Evolutionary conservation across 176 grass and related monocot species (phyloP).

Genomic region (Avena insularis): DNA sequence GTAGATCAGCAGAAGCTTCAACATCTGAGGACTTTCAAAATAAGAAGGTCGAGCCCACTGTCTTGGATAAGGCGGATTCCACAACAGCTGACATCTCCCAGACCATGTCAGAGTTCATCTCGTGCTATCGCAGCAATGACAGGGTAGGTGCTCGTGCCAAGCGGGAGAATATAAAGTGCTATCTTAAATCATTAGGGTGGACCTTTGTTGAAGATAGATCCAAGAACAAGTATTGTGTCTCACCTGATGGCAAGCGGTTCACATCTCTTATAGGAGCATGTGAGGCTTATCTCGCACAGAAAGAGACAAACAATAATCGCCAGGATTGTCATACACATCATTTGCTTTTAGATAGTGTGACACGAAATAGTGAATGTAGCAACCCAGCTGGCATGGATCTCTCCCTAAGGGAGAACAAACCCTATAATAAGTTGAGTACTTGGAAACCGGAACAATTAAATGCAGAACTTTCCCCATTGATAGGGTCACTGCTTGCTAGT

Average conservation of each 20-base stretch:
- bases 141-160: constrained; percentile 35
- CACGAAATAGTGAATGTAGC: not conserved
- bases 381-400: constrained; percentile 15
- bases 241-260: constrained; percentile 58
- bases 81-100: constrained; percentile 25
- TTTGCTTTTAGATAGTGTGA: constrained; percentile 15
- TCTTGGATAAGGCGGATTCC: constrained; percentile 36
- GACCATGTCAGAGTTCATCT: constrained; percentile 59
- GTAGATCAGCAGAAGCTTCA: constrained; percentile 27
- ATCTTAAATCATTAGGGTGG: constrained; percentile 67
- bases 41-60: constrained; percentile 25
- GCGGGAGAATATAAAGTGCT: constrained; percentile 48
- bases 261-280: constrained; percentile 64
- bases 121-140: constrained; percentile 34
- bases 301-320: constrained; percentile 8
- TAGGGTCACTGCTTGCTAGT: constrained; percentile 47
- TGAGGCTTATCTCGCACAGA: constrained; percentile 50
- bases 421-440: no score
- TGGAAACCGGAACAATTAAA: not conserved
- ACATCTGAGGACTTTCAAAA: constrained; percentile 13
- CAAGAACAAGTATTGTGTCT: constrained; percentile 58
- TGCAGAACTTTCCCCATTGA: constrained; percentile 53
- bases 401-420: constrained; percentile 29
- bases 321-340: constrained; percentile 18
- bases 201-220: constrained; percentile 38